These are phyloP conservation scores for Dactylellina haptotyla DNA, from an alignment of 2,329 filamentous ascomycete genomes.

Conservation along the genomic window DNA sequence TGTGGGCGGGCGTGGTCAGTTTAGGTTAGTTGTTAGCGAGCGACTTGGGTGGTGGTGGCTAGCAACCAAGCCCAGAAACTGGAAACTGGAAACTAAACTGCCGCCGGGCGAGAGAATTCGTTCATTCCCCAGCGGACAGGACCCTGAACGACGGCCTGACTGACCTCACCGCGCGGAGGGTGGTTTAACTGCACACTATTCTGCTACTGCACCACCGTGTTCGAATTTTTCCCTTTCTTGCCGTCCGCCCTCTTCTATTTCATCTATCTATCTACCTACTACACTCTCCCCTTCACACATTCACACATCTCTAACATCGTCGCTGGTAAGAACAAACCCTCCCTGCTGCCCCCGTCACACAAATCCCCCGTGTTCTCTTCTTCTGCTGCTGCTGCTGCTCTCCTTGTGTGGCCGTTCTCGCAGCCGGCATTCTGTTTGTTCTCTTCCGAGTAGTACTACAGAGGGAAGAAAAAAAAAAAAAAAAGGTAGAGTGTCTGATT, in stretches of 20 bases:
- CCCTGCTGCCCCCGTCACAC: background rate
- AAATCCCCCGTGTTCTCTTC: conserved; percentile 33
- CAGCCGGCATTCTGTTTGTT: conserved; percentile 53
- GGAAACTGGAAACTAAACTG: conserved; percentile 19
- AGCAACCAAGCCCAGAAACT: background rate
- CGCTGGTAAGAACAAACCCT: background rate
- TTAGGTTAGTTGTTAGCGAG: too few species aligned
- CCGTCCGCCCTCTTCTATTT: background rate
- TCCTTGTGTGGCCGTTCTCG: too few species aligned
- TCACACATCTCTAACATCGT: background rate
- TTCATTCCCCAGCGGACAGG: background rate
- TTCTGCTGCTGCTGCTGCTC: conserved; percentile 5
- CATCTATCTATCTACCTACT: background rate
- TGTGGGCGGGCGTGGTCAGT: background rate
- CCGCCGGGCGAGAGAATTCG: conserved; percentile 21
- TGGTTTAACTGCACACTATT: background rate
- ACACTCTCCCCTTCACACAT: background rate
- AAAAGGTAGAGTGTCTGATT: too few species aligned
- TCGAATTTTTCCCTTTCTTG: background rate
- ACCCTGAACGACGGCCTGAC: background rate
- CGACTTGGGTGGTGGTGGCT: too few species aligned
- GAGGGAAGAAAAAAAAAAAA: conserved; percentile 8
- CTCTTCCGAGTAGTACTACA: conserved; percentile 48
- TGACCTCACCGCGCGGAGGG: background rate
- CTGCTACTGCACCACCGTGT: conserved; percentile 6